Percentiles rank a stretch among this genome's conserved stretches.
phyloP scores from a whole-genome alignment of 2,329 filamentous ascomycete genomes.

The Xylaria sp. region DNA sequence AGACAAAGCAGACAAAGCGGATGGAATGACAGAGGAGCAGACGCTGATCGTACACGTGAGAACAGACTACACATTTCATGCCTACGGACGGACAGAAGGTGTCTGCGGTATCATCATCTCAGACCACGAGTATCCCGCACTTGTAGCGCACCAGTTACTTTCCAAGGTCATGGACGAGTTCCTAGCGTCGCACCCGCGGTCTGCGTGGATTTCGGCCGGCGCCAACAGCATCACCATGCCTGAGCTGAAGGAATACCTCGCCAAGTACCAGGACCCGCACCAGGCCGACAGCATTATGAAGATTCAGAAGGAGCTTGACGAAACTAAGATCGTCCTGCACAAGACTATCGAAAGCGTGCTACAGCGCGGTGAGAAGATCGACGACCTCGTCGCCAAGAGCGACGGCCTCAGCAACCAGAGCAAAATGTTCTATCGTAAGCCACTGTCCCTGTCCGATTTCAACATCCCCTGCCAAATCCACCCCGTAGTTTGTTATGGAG shows the following conservation, averaged over 20 bases:
- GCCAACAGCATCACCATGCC: conserved; percentile 70
- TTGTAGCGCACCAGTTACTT: conserved; percentile 87
- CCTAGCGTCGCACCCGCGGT: conserved; percentile 76
- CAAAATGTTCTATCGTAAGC: conserved; percentile 94
- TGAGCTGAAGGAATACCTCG: conserved; percentile 79
- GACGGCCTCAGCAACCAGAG: conserved; percentile 89
- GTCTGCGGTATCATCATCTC: conserved; percentile 81
- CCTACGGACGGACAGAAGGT: conserved; percentile 78
- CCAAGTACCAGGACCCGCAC: conserved; percentile 83
- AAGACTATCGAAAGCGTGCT: conserved; percentile 93
- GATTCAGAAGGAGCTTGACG: conserved; percentile 96
- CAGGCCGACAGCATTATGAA: conserved; percentile 93
- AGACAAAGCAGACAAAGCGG: conserved; percentile 23
- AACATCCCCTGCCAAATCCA: background rate
- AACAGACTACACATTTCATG: conserved; percentile 78
- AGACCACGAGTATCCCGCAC: conserved; percentile 77
- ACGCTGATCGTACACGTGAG: conserved; percentile 27
- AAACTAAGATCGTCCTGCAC: conserved; percentile 96
- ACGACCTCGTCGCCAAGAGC: conserved; percentile 92
- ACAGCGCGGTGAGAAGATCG: conserved; percentile 95
- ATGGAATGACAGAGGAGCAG: conserved; percentile 8
- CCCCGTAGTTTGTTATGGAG: background rate
- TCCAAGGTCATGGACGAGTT: conserved; percentile 91
- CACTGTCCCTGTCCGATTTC: background rate
- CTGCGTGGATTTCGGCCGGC: conserved; percentile 66